Evolutionary conservation across 495 filamentous ascomycete genomes (phyloP), one percentile per base, ranked within the genome.

Genomic region (Penicillium canescens): DNA sequence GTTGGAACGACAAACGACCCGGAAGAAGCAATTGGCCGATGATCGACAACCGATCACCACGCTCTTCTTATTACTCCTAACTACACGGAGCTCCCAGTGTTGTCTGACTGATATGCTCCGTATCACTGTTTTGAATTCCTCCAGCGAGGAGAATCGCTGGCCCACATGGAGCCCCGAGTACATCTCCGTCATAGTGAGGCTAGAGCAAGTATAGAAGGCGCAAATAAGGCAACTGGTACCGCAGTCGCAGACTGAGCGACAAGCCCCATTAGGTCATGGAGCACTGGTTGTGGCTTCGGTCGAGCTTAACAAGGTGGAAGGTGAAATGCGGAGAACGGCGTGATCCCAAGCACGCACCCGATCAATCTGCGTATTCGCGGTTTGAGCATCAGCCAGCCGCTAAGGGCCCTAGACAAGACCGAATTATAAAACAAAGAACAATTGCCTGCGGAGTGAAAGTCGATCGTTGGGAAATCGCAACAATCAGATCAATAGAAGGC

Each of bases 11-110:
- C 74, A 77, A 50, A 76, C 74, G 23, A 75, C 74, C 16, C 74
- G 74, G 47, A 76, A 78, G 54, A 62, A 74, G 56, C 74, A 76
- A 66, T 70, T 75, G 55, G 56, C 50, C 13, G 64, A 69, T 10
- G 74, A 76, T 37, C 73, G 68, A 56, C 74, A 78, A 16, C 73
- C 71, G 47, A 76, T 69, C 8, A 78, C 74, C 38, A 78, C 74
- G 34, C 74, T 78, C 46, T 78, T 76, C 60, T 76, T 76, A 51
- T 76, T 76, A 65, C 73, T 78, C 33, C 74, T 65, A 44, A 68
- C 68, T 24, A 76, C 74, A 26, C 74, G 71, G 35, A 78, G 69
- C 55, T 78, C 73, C 74, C 74, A 78, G 51, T 78, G 73, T 44
- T 78, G 74, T 16, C 73, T 59, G 26, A 78, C 73, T 12, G 74